phyloP scores from a whole-genome alignment of 306 rosid species.

The Gillenia trifoliata region DNA sequence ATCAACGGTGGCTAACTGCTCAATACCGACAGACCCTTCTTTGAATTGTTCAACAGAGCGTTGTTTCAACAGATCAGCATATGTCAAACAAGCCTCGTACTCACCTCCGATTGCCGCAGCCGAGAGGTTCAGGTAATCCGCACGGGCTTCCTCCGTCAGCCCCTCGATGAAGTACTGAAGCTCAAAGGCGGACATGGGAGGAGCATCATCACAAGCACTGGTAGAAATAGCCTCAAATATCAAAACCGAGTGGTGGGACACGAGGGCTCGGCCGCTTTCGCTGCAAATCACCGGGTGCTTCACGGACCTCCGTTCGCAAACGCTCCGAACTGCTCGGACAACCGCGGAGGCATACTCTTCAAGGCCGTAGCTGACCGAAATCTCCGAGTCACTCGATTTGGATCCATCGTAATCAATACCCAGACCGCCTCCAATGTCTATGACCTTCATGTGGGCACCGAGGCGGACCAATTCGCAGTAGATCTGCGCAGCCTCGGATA shows the following conservation, averaged over 20 bases:
- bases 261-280: slow-evolving; percentile 85
- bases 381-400: slow-evolving; percentile 60
- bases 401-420: slow-evolving; percentile 90
- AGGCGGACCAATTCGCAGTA: slow-evolving; percentile 84
- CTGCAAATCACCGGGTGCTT: slow-evolving; percentile 75
- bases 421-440: slow-evolving; percentile 88
- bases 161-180: slow-evolving; percentile 51
- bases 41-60: slow-evolving; percentile 74
- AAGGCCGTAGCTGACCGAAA: slow-evolving; percentile 63
- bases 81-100: slow-evolving; percentile 47
- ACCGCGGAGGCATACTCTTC: slow-evolving; percentile 76
- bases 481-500: slow-evolving; percentile 83
- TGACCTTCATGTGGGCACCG: slow-evolving; percentile 71
- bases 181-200: slow-evolving; percentile 36
- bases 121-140: slow-evolving; percentile 43
- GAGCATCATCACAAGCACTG: slow-evolving; percentile 21
- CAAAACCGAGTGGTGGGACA: slow-evolving; percentile 78
- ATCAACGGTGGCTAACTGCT: slow-evolving; percentile 81
- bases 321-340: slow-evolving; percentile 50
- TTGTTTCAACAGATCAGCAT: slow-evolving; percentile 64
- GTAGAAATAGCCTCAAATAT: slow-evolving; percentile 66
- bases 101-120: slow-evolving; percentile 59
- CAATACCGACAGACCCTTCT: slow-evolving; percentile 69
- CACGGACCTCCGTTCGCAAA: slow-evolving; percentile 53
- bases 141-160: slow-evolving; percentile 61